These are phyloP conservation scores for Quillaja saponaria DNA, from an alignment of 306 rosid genomes.

Conservation along the genomic window DNA sequence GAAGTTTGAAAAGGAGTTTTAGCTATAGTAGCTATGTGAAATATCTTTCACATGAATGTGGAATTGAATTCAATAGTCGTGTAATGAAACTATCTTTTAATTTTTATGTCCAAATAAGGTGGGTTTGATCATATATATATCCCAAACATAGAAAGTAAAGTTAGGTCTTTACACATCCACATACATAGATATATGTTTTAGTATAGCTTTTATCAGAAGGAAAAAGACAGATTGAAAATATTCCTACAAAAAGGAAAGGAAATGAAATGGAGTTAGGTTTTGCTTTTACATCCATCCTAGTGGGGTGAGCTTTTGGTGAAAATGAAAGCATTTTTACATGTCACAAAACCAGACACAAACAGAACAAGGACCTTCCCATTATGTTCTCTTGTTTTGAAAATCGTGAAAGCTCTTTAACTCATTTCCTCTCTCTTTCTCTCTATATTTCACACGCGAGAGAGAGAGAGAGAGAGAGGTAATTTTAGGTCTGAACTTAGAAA, in stretches of 20 bases:
- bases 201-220: no score
- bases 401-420: conserved; percentile 40
- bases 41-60: not conserved
- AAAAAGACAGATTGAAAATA: conserved; percentile 40
- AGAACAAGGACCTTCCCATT: conserved; percentile 44
- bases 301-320: conserved; percentile 37
- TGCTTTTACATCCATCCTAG: no score
- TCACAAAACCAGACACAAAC: conserved; percentile 32
- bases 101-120: no score
- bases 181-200: no score
- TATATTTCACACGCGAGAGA: conserved; percentile 6
- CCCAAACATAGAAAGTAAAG: conserved; percentile 30
- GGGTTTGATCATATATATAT: conserved; percentile 17
- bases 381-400: conserved; percentile 52
- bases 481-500: no score
- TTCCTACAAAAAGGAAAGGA: no score
- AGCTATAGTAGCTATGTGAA: not conserved
- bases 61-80: no score
- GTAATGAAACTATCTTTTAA: no score
- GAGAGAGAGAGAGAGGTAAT: conserved; percentile 31
- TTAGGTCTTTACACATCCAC: conserved; percentile 15
- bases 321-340: conserved; percentile 38
- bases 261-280: no score
- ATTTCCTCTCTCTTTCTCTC: conserved; percentile 16
- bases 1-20: no score